These are phyloP conservation scores for Leccinum pellstonianum DNA, from an alignment of 768 basidiomycete species.

Conservation along the genomic window DNA sequence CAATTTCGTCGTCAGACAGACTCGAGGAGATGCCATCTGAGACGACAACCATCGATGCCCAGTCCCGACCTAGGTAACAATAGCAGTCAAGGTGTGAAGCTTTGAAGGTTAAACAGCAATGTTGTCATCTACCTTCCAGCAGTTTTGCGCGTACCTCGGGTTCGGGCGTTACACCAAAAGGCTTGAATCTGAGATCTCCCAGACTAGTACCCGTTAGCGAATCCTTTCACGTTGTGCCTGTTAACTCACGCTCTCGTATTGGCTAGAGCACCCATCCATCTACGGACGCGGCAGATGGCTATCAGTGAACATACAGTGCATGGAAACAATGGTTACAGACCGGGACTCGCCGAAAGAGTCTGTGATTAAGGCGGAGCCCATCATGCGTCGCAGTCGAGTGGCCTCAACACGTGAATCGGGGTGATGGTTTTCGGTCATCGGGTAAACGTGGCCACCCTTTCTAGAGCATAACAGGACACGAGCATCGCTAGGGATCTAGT, in stretches of 20 bases:
- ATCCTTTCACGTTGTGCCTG: not conserved
- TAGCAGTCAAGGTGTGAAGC: not conserved
- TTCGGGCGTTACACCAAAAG: constrained; percentile 89
- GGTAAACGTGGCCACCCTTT: constrained; percentile 65
- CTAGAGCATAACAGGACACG: constrained; percentile 80
- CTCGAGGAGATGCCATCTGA: constrained; percentile 93
- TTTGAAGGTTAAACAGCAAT: not conserved
- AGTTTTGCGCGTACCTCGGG: constrained; percentile 81
- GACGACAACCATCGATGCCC: constrained; percentile 85
- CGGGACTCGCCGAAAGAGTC: constrained; percentile 94
- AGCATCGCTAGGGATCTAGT: constrained; percentile 64
- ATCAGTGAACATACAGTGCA: constrained; percentile 1
- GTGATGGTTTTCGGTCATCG: constrained; percentile 95
- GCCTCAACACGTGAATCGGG: constrained; percentile 89
- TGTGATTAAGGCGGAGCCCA: constrained; percentile 84
- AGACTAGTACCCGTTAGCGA: constrained; percentile 47
- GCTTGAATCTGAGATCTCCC: constrained; percentile 87
- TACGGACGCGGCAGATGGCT: constrained; percentile 27
- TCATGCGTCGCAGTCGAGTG: constrained; percentile 81
- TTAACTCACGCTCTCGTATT: constrained; percentile 80
- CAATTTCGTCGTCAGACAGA: constrained; percentile 91
- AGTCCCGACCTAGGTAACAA: constrained; percentile 61
- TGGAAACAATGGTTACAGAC: constrained; percentile 37
- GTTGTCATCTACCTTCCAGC: constrained; percentile 56
- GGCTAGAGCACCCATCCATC: constrained; percentile 93